Percentiles rank a stretch among this genome's conserved stretches.
Evolutionary conservation across 176 grass and related monocot genomes (phyloP).

Genomic region (Avena eriantha): DNA sequence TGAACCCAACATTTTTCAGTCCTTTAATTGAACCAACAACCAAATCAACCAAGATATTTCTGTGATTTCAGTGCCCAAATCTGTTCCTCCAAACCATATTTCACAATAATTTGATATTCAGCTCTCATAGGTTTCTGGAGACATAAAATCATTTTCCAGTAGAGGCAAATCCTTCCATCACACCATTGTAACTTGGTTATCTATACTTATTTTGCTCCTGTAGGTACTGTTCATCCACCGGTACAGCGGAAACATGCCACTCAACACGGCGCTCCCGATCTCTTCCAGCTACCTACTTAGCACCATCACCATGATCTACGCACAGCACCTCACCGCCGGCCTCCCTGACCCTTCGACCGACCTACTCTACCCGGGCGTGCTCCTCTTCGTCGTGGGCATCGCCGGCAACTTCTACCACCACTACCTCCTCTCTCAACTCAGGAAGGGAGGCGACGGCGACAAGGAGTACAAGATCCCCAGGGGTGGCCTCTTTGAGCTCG

Average conservation of each 20-base stretch:
- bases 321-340: slow-evolving; percentile 51
- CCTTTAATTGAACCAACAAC: not conserved
- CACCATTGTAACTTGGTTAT: not conserved
- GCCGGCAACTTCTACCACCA: slow-evolving; percentile 86
- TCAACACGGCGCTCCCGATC: slow-evolving; percentile 47
- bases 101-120: not conserved
- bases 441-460: slow-evolving; percentile 30
- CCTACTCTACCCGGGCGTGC: slow-evolving; percentile 50
- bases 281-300: slow-evolving; percentile 54
- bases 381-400: slow-evolving; percentile 55
- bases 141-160: not conserved
- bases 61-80: not conserved
- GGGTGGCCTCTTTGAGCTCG: slow-evolving; percentile 65
- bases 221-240: slow-evolving; percentile 69
- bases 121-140: not conserved
- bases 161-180: not conserved
- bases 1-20: not conserved
- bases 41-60: not conserved
- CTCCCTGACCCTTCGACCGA: slow-evolving; percentile 54
- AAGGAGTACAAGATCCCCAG: slow-evolving; percentile 71
- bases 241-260: slow-evolving; percentile 59
- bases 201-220: not conserved
- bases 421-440: slow-evolving; percentile 57
- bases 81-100: not conserved
- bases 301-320: slow-evolving; percentile 55